Conservation (phyloP, 208 protist genomes). For the Leishmania tropica region DNA sequence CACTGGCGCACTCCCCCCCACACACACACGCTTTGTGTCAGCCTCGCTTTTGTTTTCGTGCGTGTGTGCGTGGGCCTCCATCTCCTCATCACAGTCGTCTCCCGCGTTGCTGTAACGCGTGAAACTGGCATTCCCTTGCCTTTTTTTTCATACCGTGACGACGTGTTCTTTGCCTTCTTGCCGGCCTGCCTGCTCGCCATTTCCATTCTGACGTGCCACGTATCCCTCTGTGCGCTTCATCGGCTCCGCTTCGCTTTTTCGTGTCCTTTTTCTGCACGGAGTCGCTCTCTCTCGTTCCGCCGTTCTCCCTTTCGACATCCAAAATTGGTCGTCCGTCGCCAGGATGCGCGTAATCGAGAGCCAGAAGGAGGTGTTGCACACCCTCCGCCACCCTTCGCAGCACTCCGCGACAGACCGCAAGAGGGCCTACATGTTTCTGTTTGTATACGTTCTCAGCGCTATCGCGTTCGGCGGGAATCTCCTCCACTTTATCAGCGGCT, state of each 20-base stretch:
- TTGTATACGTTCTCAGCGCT: conserved; percentile 66
- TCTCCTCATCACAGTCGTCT: not conserved
- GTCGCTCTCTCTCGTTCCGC: not conserved
- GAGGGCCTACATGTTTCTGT: conserved; percentile 80
- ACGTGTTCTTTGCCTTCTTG: not conserved
- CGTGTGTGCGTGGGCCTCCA: too few species aligned
- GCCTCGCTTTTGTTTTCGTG: not conserved
- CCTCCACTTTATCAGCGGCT: conserved; percentile 83
- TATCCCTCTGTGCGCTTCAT: not conserved
- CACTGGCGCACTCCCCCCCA: not conserved
- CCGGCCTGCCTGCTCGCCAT: not conserved
- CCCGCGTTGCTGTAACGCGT: too few species aligned
- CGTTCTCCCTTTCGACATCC: not conserved
- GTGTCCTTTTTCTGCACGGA: not conserved
- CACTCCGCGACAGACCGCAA: conserved; percentile 80
- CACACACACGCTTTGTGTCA: not conserved
- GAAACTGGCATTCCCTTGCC: not conserved
- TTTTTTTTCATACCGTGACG: not conserved
- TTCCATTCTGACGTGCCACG: not conserved
- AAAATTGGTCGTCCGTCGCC: not conserved
- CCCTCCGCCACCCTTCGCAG: conserved; percentile 57
- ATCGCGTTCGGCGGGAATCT: conserved; percentile 55
- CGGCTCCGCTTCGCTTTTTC: not conserved
- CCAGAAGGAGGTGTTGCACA: conserved; percentile 76
- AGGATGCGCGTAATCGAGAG: conserved; percentile 78